Base-by-base conservation (phyloP, 441 rosid genomes). In the Corymbia calophylla region DNA sequence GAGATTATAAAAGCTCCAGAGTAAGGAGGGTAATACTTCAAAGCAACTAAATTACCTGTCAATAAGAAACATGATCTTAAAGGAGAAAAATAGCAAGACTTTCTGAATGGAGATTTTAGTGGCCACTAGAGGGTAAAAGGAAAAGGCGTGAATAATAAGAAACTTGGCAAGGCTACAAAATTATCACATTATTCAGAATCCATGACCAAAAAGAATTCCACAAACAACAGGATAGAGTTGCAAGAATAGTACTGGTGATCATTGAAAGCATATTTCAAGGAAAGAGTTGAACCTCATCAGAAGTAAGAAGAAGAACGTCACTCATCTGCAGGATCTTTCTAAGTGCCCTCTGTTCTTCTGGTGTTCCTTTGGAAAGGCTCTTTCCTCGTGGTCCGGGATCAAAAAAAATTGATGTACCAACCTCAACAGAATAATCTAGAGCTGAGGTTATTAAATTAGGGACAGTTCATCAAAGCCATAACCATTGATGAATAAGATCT, bases 371-470 rank as follows among this genome's bases (percentile, higher is more conserved):
- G 77, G 96, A 93, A 91, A 98, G 97, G 91, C 95, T 95, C 94
- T 93, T 97, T 90, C 99, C 99, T 51, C 99, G 96, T 39, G 99
- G 99, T 90, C 99, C 99, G 32, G 99, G 99, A 93, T 98, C 99
- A 89, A 98, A 98, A 94, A 98, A 98, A 89, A 98, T 89, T 54
- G 98, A 92, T 29, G 99, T 97, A 84, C 97, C 99, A 93, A 94
- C 97, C 93, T 97, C 94, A 88, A 95, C 92, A 90, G 99, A 96
- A 88, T 97, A 95, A 56, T 97, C 96, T 81, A 96, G 80, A 56
- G 96, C 95, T 85, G 98, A 93, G 90, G 92, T 88, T 87, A 98
- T 91, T 91, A 98, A 87, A 89, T 92, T 89, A 60, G 99, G 86
- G 94, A 89, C 39, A 98, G 94, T 82, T 98, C 99, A 92, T 98